These are phyloP conservation scores for Cucumis cinereus DNA, from an alignment of 306 rosid species.

Conservation along the genomic window DNA sequence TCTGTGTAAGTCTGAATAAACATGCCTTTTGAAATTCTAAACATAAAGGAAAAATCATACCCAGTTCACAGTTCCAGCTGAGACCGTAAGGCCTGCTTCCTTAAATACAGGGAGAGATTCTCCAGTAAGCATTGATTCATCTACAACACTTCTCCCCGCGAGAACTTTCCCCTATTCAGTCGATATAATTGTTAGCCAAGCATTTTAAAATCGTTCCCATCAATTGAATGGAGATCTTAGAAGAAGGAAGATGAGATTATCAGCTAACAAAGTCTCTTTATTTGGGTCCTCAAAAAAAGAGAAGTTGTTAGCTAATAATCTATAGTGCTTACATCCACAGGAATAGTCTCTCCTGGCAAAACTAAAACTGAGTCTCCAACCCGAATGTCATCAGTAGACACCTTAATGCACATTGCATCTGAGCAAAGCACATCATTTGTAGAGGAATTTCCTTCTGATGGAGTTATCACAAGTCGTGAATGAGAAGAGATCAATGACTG, in stretches of 20 bases:
- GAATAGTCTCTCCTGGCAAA: slow-evolving; percentile 93
- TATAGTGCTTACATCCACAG: slow-evolving; percentile 68
- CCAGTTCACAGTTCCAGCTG: slow-evolving; percentile 95
- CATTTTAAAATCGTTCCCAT: neutral
- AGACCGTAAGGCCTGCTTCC: slow-evolving; percentile 73
- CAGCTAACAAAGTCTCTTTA: too few relatives aligned
- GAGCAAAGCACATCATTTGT: slow-evolving; percentile 51
- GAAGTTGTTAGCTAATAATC: slow-evolving; percentile 8
- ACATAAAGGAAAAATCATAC: slow-evolving; percentile 25
- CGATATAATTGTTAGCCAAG: slow-evolving; percentile 19
- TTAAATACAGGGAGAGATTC: slow-evolving; percentile 94
- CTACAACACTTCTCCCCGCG: slow-evolving; percentile 96
- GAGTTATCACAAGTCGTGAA: slow-evolving; percentile 75
- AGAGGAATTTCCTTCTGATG: slow-evolving; percentile 57
- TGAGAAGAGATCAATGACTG: slow-evolving; percentile 87
- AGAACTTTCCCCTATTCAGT: slow-evolving; percentile 62
- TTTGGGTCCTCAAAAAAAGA: neutral
- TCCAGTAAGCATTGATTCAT: slow-evolving; percentile 98
- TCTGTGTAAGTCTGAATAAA: slow-evolving; percentile 10
- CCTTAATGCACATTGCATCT: slow-evolving; percentile 68
- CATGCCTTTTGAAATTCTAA: neutral
- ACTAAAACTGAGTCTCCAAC: slow-evolving; percentile 88
- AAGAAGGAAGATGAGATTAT: neutral
- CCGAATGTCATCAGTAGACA: slow-evolving; percentile 88
- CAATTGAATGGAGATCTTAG: neutral